A percentile compares a stretch with the other conserved stretches of the same genome.
phyloP scores from a whole-genome alignment of 495 filamentous ascomycete genomes.

The Daldinia concentrica region DNA sequence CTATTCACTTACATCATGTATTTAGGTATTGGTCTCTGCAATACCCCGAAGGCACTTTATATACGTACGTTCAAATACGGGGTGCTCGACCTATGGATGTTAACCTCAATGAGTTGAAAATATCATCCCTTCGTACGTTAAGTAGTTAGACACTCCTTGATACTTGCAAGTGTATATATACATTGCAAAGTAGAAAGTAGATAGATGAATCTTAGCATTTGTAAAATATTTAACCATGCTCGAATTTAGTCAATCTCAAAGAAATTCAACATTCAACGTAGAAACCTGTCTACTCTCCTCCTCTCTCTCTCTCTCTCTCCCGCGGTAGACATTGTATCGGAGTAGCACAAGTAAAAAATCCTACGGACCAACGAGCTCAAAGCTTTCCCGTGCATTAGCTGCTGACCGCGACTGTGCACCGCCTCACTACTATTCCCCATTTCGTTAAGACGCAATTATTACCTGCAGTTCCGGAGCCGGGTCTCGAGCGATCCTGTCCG shows the following conservation, averaged over 20 bases:
- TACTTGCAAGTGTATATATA: neutral
- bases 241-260: neutral
- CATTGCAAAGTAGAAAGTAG: too few relatives aligned
- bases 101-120: neutral
- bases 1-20: neutral
- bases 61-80: neutral
- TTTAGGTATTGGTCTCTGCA: neutral
- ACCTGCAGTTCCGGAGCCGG: constrained; percentile 39
- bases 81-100: neutral
- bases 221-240: neutral
- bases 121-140: neutral
- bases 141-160: too few relatives aligned
- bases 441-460: constrained; percentile 40
- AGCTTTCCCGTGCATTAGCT: constrained; percentile 25
- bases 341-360: constrained; percentile 11
- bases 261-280: too few relatives aligned
- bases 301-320: neutral
- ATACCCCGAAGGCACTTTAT: neutral
- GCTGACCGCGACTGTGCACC: constrained; percentile 35
- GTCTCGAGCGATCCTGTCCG: constrained; percentile 21
- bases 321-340: neutral
- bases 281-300: too few relatives aligned
- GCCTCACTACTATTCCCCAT: constrained; percentile 35
- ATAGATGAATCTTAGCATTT: neutral
- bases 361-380: constrained; percentile 23